Evolutionary conservation across 352 stramenopile genomes (phyloP).

Genomic region (Blastocystis sp.): DNA sequence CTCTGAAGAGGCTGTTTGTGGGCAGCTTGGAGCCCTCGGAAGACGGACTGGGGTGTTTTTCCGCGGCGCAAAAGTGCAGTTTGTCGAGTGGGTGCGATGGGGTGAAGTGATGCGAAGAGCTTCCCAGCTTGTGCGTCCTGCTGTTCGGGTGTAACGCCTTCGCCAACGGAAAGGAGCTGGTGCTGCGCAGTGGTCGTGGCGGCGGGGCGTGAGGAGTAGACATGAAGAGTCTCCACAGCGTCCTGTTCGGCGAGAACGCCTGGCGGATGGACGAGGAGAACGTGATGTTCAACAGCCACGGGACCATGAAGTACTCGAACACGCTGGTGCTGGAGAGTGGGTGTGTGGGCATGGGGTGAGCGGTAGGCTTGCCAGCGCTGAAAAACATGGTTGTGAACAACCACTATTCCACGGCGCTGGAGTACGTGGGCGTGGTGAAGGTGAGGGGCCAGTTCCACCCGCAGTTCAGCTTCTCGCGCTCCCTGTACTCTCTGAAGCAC

Average conservation of each 20-base stretch:
- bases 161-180: not conserved
- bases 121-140: not conserved
- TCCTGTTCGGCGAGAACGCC: not conserved
- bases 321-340: not conserved
- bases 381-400: not conserved
- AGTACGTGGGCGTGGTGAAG: not conserved
- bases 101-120: not conserved
- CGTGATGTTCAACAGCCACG: not conserved
- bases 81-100: not conserved
- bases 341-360: not conserved
- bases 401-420: not conserved
- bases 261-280: not conserved
- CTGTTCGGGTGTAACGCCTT: not conserved
- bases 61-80: not conserved
- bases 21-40: not conserved
- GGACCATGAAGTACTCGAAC: not conserved
- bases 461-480: not conserved
- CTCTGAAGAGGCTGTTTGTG: not conserved
- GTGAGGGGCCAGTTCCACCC: not conserved
- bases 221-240: not conserved
- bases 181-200: not conserved
- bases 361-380: not conserved
- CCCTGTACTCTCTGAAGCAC: not conserved
- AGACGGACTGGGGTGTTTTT: not conserved
- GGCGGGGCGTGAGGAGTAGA: not conserved